These are phyloP conservation scores for Plasmodium cynomolgi DNA, from an alignment of 169 alveolate genomes.

Conservation along the genomic window DNA sequence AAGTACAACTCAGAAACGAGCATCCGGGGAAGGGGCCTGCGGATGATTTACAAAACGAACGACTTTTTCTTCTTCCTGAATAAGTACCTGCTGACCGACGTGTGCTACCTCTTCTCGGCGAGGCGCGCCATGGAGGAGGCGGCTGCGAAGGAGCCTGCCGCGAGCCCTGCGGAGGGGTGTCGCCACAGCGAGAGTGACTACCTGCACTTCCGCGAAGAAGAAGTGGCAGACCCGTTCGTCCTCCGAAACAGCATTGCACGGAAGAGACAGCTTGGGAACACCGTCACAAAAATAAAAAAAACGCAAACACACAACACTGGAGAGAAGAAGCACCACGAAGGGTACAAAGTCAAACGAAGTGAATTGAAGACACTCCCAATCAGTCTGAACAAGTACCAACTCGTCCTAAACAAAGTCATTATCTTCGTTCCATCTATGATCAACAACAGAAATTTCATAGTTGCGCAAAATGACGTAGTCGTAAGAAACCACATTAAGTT, in stretches of 20 bases:
- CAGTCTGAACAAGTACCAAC: slow-evolving; percentile 28
- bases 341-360: slow-evolving; percentile 1
- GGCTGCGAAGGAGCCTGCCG: neutral
- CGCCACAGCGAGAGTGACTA: neutral
- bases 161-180: neutral
- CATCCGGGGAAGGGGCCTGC: slow-evolving; percentile 2
- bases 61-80: slow-evolving; percentile 52
- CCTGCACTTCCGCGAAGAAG: neutral
- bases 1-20: slow-evolving; percentile 16
- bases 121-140: neutral
- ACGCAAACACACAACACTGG: neutral
- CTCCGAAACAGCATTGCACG: neutral
- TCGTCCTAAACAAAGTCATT: neutral
- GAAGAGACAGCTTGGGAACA: neutral
- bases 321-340: neutral
- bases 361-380: slow-evolving; percentile 15
- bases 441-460: slow-evolving; percentile 19
- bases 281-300: neutral
- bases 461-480: slow-evolving; percentile 8
- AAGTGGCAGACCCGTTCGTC: neutral
- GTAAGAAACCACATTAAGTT: slow-evolving; percentile 27
- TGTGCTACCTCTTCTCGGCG: slow-evolving; percentile 18
- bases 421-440: slow-evolving; percentile 14
- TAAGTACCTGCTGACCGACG: slow-evolving; percentile 23
- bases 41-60: slow-evolving; percentile 20